A percentile compares a stretch with the other conserved stretches of the same genome.
Evolutionary conservation across 106 monocot genomes (phyloP).

Genomic region (Agapanthus africanus): DNA sequence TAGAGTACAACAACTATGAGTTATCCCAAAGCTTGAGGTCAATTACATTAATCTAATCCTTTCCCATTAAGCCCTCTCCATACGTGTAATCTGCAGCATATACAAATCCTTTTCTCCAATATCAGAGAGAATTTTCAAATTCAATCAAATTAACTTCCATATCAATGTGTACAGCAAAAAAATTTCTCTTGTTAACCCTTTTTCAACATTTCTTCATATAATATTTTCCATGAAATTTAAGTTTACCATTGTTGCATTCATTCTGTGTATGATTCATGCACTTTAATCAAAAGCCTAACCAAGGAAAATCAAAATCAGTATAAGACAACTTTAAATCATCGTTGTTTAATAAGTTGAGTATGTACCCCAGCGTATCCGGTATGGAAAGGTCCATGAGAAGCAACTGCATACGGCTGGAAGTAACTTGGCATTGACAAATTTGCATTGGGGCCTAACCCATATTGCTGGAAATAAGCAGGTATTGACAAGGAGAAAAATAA

Average conservation of each 20-base stretch:
- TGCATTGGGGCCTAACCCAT: conserved; percentile 54
- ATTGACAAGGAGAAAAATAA: conserved; percentile 88
- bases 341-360: conserved; percentile 1
- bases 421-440: conserved; percentile 66
- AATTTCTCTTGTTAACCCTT: background rate
- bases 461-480: conserved; percentile 96
- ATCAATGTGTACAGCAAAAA: background rate
- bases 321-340: background rate
- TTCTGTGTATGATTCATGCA: background rate
- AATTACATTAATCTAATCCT: background rate
- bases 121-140: background rate
- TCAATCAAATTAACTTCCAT: background rate
- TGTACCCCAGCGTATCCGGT: conserved; percentile 54
- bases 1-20: background rate
- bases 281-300: background rate
- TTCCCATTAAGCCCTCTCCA: background rate
- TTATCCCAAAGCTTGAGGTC: background rate
- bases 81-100: background rate
- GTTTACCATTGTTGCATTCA: background rate
- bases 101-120: background rate
- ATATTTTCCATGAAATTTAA: background rate
- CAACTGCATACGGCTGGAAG: conserved; percentile 70
- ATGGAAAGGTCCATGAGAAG: conserved; percentile 74
- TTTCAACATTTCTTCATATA: background rate
- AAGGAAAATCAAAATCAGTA: background rate